Evolutionary conservation across 805 yeast species (phyloP), one percentile per base, ranked within the genome.

Genomic region (Brettanomyces nanus): DNA sequence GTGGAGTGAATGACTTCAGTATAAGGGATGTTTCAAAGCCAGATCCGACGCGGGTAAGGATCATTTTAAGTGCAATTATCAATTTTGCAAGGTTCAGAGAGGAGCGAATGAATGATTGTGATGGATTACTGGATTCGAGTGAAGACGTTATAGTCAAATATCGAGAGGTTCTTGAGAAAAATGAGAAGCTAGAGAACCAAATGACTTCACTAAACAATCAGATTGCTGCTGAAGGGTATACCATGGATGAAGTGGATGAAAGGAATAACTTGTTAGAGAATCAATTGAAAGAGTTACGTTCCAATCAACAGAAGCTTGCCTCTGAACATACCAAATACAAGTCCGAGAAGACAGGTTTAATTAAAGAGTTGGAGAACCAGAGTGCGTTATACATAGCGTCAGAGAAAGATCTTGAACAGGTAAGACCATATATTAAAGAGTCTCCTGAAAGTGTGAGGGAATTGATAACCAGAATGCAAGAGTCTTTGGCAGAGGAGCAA

Each of bases 71-170:
- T 53, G 92, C 92, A 1, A 77, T 86, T 35, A 82, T 86, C 18
- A 87, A 87, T 54, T 87, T 75, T 65, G 94, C 94, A 1, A 63
- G 90, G 40, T 86, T 83, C 51, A 69, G 95, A 46, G 94, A 85
- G 48, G 85, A 79, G 45, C 77, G 83, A 42, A 71, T 79, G 54
- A 69, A 66, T 19, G 87, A 81, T 46, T 78, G 83, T 51, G 85
- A 79, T 43, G 73, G 71, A 19, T 62, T 82, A 19, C 74, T 80
- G 21, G 61, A 68, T 5, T 63, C 67, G 32, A 72, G 77, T 42
- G 82, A 78, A 37, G 52, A 63, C 9, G 60, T 71, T 35, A 57
- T 75, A 15, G 70, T 68, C 20, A 62, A 67, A 37, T 63, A 67
- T 33, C 66, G 69, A 39, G 56, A 62, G 14, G 63, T 71, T 18